A percentile compares a stretch with the other conserved stretches of the same genome.
Evolutionary conservation across 495 filamentous ascomycete species (phyloP).

Genomic region (Penicillium herquei): DNA sequence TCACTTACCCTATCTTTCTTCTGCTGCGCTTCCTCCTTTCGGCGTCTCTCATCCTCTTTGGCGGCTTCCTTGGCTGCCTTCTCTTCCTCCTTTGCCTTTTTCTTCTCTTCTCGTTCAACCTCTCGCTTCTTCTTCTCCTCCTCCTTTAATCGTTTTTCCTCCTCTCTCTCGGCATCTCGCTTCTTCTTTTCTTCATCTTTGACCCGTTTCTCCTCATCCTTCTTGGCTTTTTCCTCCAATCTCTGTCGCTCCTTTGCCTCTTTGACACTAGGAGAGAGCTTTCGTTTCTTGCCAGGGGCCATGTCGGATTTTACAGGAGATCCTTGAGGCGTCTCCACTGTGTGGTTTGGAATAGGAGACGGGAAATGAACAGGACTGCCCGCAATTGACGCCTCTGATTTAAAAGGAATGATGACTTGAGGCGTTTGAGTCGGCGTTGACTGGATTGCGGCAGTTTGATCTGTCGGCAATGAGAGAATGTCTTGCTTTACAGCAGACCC

Average conservation of each 20-base stretch:
- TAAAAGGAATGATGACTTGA: background rate
- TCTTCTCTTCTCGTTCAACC: conserved; percentile 38
- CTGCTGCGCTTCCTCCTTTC: conserved; percentile 58
- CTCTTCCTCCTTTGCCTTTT: conserved; percentile 47
- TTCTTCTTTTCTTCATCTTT: conserved; percentile 46
- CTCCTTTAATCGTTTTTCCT: conserved; percentile 38
- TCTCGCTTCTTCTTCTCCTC: conserved; percentile 43
- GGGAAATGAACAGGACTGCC: background rate
- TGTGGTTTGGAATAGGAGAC: background rate
- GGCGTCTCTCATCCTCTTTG: conserved; percentile 57
- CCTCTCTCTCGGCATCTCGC: conserved; percentile 43
- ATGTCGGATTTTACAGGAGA: conserved; percentile 6
- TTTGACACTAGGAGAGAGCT: conserved; percentile 52
- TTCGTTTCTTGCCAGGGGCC: conserved; percentile 47
- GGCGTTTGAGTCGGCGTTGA: background rate
- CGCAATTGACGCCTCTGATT: background rate
- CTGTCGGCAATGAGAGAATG: background rate
- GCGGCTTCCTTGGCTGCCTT: conserved; percentile 52
- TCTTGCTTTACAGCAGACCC: too few species aligned
- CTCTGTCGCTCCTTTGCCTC: conserved; percentile 42
- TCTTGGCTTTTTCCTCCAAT: conserved; percentile 29
- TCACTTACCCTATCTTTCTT: conserved; percentile 65
- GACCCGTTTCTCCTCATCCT: conserved; percentile 35
- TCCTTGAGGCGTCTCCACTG: background rate
- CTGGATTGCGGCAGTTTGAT: background rate